phyloP scores from a whole-genome alignment of 345 rosid species.

The Citropsis articulata region DNA sequence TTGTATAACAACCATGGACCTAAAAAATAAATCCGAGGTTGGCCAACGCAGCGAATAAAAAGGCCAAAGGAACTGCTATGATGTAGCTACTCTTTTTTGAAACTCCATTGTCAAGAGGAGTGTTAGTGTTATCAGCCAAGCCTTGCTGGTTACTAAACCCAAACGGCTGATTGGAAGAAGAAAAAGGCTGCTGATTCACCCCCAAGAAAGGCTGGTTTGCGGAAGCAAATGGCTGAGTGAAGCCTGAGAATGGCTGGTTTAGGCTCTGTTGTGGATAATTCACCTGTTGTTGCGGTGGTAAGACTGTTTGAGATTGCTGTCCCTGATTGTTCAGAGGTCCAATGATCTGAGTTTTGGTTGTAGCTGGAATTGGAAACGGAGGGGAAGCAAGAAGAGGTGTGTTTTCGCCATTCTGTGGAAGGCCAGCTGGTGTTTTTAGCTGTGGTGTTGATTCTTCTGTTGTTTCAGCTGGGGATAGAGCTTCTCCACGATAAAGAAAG shows the following conservation, averaged over 20 bases:
- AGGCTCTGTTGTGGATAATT: constrained; percentile 24
- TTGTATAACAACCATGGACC: neutral
- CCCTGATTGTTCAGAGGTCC: constrained; percentile 12
- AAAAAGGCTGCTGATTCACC: constrained; percentile 33
- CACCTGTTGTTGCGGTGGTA: constrained; percentile 31
- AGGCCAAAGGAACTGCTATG: constrained; percentile 13
- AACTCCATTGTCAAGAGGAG: constrained; percentile 36
- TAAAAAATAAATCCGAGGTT: constrained; percentile 12
- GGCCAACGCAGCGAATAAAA: neutral
- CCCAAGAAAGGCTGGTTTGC: constrained; percentile 43
- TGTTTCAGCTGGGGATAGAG: neutral
- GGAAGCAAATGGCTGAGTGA: constrained; percentile 34
- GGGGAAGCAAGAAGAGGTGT: constrained; percentile 12
- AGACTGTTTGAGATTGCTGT: constrained; percentile 24
- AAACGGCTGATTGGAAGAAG: constrained; percentile 34
- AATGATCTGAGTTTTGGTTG: neutral
- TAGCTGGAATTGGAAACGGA: constrained; percentile 6
- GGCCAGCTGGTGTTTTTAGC: neutral
- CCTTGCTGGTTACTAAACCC: constrained; percentile 29
- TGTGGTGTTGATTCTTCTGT: neutral
- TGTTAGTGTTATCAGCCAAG: constrained; percentile 8
- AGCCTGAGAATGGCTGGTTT: constrained; percentile 39
- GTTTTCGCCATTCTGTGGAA: neutral
- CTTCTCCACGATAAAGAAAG: constrained; percentile 17
- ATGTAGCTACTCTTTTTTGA: constrained; percentile 15